Percentiles rank a stretch among this genome's conserved stretches.
These are phyloP conservation scores for Pseudopithomyces chartarum DNA, from an alignment of 2,329 filamentous ascomycete species.

Conservation along the genomic window DNA sequence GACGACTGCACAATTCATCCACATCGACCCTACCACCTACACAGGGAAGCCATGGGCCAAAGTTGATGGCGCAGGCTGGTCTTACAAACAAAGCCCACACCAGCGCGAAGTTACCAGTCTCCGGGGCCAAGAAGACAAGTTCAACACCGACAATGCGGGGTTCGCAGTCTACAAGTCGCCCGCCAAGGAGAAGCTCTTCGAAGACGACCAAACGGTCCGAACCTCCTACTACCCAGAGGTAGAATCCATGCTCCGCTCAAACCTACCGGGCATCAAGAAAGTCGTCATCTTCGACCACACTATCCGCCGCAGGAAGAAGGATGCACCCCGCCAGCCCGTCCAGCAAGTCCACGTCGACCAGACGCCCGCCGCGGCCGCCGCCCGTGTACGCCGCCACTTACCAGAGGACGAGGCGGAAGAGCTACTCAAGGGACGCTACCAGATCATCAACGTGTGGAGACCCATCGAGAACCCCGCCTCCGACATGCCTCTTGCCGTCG, in stretches of 20 bases:
- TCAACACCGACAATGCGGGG: slow-evolving; percentile 62
- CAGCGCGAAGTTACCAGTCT: slow-evolving; percentile 60
- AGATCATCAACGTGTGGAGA: slow-evolving; percentile 74
- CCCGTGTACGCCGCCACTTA: slow-evolving; percentile 66
- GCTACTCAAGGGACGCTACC: slow-evolving; percentile 63
- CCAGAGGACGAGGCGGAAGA: slow-evolving; percentile 60
- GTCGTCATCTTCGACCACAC: slow-evolving; percentile 76
- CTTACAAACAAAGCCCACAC: slow-evolving; percentile 56
- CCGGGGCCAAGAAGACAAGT: slow-evolving; percentile 55
- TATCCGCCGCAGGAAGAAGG: slow-evolving; percentile 62
- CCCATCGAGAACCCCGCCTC: slow-evolving; percentile 68
- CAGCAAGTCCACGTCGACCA: slow-evolving; percentile 76
- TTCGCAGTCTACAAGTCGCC: slow-evolving; percentile 62
- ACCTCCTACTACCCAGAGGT: slow-evolving; percentile 66
- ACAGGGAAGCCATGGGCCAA: slow-evolving; percentile 66
- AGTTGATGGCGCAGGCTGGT: slow-evolving; percentile 64
- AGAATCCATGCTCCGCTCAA: slow-evolving; percentile 60
- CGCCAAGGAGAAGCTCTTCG: slow-evolving; percentile 60
- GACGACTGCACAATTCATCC: slow-evolving; percentile 64
- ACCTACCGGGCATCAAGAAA: slow-evolving; percentile 62
- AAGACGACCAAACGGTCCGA: slow-evolving; percentile 61
- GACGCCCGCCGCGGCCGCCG: slow-evolving; percentile 65
- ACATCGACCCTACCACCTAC: slow-evolving; percentile 62
- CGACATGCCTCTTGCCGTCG: slow-evolving; percentile 70
- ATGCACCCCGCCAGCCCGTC: slow-evolving; percentile 66